Percentiles rank a stretch among this genome's conserved stretches.
phyloP scores from a whole-genome alignment of 1,139 yeast species.

The Yamadazyma siamensis region DNA sequence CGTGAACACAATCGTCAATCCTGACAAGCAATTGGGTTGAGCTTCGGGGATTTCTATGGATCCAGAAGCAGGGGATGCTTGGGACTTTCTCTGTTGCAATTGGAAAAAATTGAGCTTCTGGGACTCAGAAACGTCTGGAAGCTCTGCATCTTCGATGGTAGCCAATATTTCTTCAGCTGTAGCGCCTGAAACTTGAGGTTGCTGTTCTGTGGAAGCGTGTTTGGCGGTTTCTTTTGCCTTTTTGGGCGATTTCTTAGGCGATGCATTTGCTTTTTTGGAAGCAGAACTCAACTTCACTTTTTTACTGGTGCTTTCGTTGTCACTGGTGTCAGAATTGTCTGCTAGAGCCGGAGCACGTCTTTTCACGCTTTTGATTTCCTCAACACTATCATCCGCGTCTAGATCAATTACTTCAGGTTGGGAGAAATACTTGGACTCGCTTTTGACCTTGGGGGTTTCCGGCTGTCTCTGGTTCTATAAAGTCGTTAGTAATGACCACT shows the following conservation, averaged over 20 bases:
- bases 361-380: conserved; percentile 10
- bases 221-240: conserved; percentile 7
- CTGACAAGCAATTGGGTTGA: conserved; percentile 76
- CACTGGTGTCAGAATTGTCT: too few species aligned
- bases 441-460: not conserved
- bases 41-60: conserved; percentile 63
- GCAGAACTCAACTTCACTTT: not conserved
- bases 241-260: conserved; percentile 8
- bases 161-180: conserved; percentile 56
- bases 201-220: conserved; percentile 6
- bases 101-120: conserved; percentile 52
- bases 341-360: too few species aligned
- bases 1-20: conserved; percentile 89
- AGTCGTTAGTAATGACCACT: conserved; percentile 3
- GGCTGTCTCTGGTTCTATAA: conserved; percentile 3
- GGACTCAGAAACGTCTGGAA: conserved; percentile 53
- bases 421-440: conserved; percentile 6
- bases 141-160: conserved; percentile 64
- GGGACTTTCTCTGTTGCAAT: conserved; percentile 43
- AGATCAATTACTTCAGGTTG: conserved; percentile 17
- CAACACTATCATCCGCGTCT: conserved; percentile 10
- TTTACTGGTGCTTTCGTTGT: too few species aligned
- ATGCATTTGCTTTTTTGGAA: not conserved
- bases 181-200: conserved; percentile 16
- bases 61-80: conserved; percentile 24